Evolutionary conservation across 805 yeast genomes (phyloP).

Genomic region (Lipomyces spencermartinsiae): DNA sequence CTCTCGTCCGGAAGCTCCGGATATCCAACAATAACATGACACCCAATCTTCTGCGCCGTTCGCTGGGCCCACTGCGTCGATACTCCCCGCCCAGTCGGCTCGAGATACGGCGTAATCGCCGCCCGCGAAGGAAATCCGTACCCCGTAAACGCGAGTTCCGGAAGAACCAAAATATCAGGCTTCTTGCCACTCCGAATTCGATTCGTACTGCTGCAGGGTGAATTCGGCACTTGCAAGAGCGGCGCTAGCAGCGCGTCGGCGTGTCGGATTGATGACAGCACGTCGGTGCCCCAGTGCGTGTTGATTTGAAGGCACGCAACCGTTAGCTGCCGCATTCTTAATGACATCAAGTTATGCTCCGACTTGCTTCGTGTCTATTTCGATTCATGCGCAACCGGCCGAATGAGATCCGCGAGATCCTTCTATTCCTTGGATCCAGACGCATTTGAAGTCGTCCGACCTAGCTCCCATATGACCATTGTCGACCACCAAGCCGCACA

Average conservation of each 20-base stretch:
- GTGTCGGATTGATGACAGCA: conserved; percentile 17
- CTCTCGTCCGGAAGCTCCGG: conserved; percentile 61
- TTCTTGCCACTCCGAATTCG: background rate
- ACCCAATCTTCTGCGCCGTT: conserved; percentile 38
- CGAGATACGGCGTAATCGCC: conserved; percentile 65
- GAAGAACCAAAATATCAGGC: conserved; percentile 71
- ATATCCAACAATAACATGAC: conserved; percentile 66
- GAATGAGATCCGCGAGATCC: background rate
- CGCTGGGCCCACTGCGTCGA: conserved; percentile 63
- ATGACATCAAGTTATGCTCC: background rate
- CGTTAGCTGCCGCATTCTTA: conserved; percentile 14
- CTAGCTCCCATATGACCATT: no score
- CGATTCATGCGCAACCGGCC: no score
- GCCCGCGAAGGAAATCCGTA: conserved; percentile 63
- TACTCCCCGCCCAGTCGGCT: conserved; percentile 54
- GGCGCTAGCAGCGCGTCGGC: conserved; percentile 24
- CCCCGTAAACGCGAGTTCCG: conserved; percentile 78
- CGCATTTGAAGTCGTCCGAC: no score
- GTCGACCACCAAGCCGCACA: background rate
- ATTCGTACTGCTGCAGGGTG: background rate
- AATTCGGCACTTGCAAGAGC: background rate
- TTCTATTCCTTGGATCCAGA: background rate
- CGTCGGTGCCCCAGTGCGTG: conserved; percentile 30
- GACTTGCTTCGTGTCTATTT: background rate
- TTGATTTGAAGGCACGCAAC: conserved; percentile 33